phyloP scores from a whole-genome alignment of 2,329 filamentous ascomycete species.

The Emericellopsis cladophorae region DNA sequence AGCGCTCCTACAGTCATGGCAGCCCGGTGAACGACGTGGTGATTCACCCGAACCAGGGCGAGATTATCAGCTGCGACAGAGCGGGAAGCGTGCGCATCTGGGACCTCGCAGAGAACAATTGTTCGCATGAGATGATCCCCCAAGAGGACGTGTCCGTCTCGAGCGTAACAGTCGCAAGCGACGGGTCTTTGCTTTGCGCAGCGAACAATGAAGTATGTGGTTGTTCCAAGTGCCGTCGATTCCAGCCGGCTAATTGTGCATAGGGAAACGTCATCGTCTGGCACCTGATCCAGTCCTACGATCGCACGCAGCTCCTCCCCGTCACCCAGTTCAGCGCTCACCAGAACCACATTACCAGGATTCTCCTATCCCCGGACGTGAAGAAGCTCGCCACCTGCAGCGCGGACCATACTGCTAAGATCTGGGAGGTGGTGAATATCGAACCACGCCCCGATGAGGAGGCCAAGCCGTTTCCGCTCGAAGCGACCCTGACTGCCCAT shows the following conservation, averaged over 20 bases:
- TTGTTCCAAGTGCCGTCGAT: slow-evolving; percentile 1
- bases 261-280: slow-evolving; percentile 96
- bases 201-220: slow-evolving; percentile 71
- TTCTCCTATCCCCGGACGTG: slow-evolving; percentile 84
- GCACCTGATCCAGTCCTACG: slow-evolving; percentile 75
- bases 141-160: slow-evolving; percentile 91
- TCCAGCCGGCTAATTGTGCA: neutral
- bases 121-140: slow-evolving; percentile 88
- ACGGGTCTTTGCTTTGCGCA: slow-evolving; percentile 84
- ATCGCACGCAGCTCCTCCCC: slow-evolving; percentile 73
- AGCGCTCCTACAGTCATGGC: slow-evolving; percentile 86
- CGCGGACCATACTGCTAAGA: slow-evolving; percentile 86
- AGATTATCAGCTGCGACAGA: slow-evolving; percentile 92
- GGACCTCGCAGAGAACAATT: slow-evolving; percentile 95
- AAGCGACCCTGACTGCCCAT: slow-evolving; percentile 79
- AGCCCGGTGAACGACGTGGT: slow-evolving; percentile 92
- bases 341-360: slow-evolving; percentile 83
- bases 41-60: slow-evolving; percentile 98
- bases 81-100: slow-evolving; percentile 88
- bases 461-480: slow-evolving; percentile 58
- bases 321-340: slow-evolving; percentile 85
- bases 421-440: slow-evolving; percentile 81
- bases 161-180: slow-evolving; percentile 90
- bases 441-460: slow-evolving; percentile 30
- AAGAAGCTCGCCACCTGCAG: slow-evolving; percentile 90